These are phyloP conservation scores for Canavalia gladiata DNA, from an alignment of 306 rosid genomes.

Conservation along the genomic window DNA sequence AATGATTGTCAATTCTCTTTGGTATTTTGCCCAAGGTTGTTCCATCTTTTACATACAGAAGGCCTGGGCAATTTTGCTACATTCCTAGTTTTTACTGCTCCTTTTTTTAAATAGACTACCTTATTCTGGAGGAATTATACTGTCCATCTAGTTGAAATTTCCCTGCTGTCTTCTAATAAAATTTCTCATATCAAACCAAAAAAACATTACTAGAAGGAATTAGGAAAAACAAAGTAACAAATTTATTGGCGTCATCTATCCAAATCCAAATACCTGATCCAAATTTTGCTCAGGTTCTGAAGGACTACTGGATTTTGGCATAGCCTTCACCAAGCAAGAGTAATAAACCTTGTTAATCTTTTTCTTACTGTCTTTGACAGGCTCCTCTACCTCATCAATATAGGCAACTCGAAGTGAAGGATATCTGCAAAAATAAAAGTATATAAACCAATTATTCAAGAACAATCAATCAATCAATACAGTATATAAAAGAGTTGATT, in stretches of 20 bases:
- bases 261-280: constrained; percentile 76
- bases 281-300: constrained; percentile 85
- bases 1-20: constrained; percentile 5
- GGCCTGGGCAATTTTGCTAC: constrained; percentile 4
- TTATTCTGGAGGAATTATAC: constrained; percentile 16
- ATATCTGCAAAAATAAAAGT: constrained; percentile 63
- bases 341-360: constrained; percentile 85
- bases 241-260: constrained; percentile 3
- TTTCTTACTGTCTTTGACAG: constrained; percentile 74
- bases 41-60: background rate
- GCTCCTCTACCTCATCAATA: constrained; percentile 93
- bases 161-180: constrained; percentile 25
- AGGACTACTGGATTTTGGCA: constrained; percentile 82
- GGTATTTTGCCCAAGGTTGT: constrained; percentile 20
- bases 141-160: constrained; percentile 1
- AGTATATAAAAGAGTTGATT: background rate
- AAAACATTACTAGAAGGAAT: background rate
- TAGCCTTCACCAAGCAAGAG: constrained; percentile 94
- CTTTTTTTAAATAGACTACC: background rate
- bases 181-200: constrained; percentile 20
- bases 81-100: background rate
- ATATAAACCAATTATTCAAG: constrained; percentile 16
- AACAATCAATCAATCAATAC: background rate
- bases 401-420: constrained; percentile 98
- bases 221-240: background rate